Percentiles rank a stretch among this genome's conserved stretches.
Evolutionary conservation across 805 yeast genomes (phyloP).

Genomic region (Sugiyamaella floridensis): DNA sequence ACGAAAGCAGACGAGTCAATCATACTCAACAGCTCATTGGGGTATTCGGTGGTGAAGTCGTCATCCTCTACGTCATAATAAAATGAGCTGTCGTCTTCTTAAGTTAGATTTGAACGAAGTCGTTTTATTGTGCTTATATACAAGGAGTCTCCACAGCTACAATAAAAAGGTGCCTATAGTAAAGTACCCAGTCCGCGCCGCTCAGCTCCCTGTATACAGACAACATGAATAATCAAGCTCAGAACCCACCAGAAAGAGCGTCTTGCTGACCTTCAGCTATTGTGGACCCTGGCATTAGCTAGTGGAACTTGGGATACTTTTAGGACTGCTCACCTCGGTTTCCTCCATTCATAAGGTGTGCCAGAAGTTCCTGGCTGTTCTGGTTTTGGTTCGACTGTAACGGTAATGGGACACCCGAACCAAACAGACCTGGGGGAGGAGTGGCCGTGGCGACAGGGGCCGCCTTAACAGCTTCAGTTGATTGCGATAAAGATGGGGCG

Average conservation of each 20-base stretch:
- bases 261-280: not conserved
- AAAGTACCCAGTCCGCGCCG: not conserved
- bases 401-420: constrained; percentile 17
- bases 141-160: constrained; percentile 3
- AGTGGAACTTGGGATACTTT: constrained; percentile 1
- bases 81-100: not conserved
- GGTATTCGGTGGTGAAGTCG: too few species aligned
- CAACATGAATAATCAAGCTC: constrained; percentile 9
- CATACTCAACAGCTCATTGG: not conserved
- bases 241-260: not conserved
- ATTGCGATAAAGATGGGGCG: not conserved
- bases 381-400: too few species aligned
- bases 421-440: constrained; percentile 68
- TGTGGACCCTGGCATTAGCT: not conserved
- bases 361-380: constrained; percentile 72
- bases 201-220: constrained; percentile 6
- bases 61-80: too few species aligned
- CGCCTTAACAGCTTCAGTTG: not conserved
- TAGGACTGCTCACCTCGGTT: constrained; percentile 8
- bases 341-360: constrained; percentile 71
- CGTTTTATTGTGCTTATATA: not conserved
- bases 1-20: not conserved
- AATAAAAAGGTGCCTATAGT: not conserved
- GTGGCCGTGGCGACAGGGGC: constrained; percentile 36
- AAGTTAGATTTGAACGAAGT: not conserved